phyloP scores from a whole-genome alignment of 352 stramenopile species.

The Phytophthora palmivora region DNA sequence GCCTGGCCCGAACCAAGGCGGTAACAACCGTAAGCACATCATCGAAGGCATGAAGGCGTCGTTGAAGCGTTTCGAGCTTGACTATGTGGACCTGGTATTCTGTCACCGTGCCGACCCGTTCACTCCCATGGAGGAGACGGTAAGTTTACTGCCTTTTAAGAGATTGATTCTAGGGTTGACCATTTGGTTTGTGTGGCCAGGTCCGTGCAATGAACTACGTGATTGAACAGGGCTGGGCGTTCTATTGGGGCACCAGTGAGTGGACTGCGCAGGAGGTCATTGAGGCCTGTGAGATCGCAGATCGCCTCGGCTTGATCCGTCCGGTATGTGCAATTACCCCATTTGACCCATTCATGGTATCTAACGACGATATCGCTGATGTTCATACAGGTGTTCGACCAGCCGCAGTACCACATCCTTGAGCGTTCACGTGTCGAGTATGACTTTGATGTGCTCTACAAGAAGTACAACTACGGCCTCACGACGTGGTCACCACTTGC shows the following conservation, averaged over 20 bases:
- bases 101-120: slow-evolving; percentile 67
- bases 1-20: slow-evolving; percentile 38
- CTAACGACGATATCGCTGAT: slow-evolving; percentile 47
- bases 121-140: slow-evolving; percentile 73
- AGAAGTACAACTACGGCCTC: slow-evolving; percentile 76
- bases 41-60: slow-evolving; percentile 66
- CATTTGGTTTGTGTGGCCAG: slow-evolving; percentile 1
- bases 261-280: slow-evolving; percentile 76
- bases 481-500: slow-evolving; percentile 77
- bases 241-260: slow-evolving; percentile 75
- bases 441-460: slow-evolving; percentile 65
- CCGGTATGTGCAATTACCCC: slow-evolving; percentile 40
- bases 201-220: slow-evolving; percentile 63
- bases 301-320: slow-evolving; percentile 43
- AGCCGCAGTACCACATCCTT: slow-evolving; percentile 82
- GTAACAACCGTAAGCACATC: slow-evolving; percentile 60
- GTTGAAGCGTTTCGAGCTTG: slow-evolving; percentile 58
- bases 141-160: slow-evolving; percentile 24
- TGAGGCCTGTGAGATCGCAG: slow-evolving; percentile 50
- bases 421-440: slow-evolving; percentile 71
- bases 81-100: slow-evolving; percentile 78
- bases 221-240: slow-evolving; percentile 35
- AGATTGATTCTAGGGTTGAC: neutral
- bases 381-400: slow-evolving; percentile 55
- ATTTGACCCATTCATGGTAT: neutral